Percentiles rank a stretch among this genome's conserved stretches.
Evolutionary conservation across 2,329 filamentous ascomycete species (phyloP).

Genomic region (Calonectria crousiana): DNA sequence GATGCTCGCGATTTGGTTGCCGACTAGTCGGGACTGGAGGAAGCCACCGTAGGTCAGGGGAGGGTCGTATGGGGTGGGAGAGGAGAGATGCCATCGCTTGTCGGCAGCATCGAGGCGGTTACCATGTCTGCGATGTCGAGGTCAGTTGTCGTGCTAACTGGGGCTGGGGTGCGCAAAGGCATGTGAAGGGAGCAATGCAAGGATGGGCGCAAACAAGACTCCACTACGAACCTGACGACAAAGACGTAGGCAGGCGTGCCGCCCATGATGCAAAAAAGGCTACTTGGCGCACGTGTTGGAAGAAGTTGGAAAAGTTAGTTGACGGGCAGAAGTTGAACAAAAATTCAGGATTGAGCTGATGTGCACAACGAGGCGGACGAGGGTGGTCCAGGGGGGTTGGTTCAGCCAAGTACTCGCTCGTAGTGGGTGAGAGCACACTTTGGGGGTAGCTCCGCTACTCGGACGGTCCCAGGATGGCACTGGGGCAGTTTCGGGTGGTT

Average conservation of each 20-base stretch:
- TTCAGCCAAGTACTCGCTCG: conserved; percentile 1
- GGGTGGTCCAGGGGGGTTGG: conserved; percentile 19
- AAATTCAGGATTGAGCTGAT: conserved; percentile 10
- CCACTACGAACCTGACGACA: conserved; percentile 55
- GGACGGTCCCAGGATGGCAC: conserved; percentile 20
- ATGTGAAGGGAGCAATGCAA: conserved; percentile 13
- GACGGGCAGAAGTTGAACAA: conserved; percentile 20
- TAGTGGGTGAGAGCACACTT: conserved; percentile 10
- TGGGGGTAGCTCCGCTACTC: conserved; percentile 19
- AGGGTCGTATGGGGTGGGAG: conserved; percentile 94
- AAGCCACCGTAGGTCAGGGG: conserved; percentile 95
- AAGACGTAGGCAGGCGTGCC: conserved; percentile 58
- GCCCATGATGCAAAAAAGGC: conserved; percentile 50
- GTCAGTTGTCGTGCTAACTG: conserved; percentile 26
- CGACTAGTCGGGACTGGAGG: conserved; percentile 86
- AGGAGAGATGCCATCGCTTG: conserved; percentile 93
- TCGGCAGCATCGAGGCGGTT: conserved; percentile 94
- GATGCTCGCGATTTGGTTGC: conserved; percentile 84
- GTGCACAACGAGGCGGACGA: conserved; percentile 2
- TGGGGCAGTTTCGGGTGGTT: conserved; percentile 21
- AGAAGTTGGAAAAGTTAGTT: conserved; percentile 16
- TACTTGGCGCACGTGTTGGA: conserved; percentile 12
- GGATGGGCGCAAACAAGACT: conserved; percentile 36
- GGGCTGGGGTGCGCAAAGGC: conserved; percentile 3
- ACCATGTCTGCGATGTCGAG: conserved; percentile 74